Evolutionary conservation across 2,329 filamentous ascomycete species (phyloP).

Genomic region (Phyllosticta paracitricarpa): DNA sequence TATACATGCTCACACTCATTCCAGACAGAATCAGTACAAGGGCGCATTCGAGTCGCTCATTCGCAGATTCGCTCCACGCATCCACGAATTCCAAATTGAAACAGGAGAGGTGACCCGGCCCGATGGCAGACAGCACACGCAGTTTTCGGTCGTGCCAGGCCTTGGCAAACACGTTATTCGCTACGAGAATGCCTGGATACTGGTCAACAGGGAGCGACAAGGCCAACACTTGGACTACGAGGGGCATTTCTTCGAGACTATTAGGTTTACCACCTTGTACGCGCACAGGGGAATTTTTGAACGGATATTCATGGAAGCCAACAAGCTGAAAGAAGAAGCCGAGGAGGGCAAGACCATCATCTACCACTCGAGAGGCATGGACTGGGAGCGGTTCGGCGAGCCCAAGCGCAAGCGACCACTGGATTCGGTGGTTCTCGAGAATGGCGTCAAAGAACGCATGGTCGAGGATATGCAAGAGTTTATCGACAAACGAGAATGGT

Average conservation of each 20-base stretch:
- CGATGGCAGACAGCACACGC: constrained; percentile 61
- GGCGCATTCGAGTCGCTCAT: constrained; percentile 45
- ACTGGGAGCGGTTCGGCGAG: constrained; percentile 78
- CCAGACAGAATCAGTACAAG: constrained; percentile 21
- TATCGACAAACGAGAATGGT: constrained; percentile 70
- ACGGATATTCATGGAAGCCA: constrained; percentile 78
- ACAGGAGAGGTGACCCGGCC: constrained; percentile 52
- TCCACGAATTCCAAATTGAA: constrained; percentile 56
- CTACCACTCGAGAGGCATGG: constrained; percentile 66
- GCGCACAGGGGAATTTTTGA: constrained; percentile 82
- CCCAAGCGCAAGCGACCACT: constrained; percentile 79
- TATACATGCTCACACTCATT: neutral
- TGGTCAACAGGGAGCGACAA: constrained; percentile 78
- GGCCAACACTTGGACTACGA: constrained; percentile 61
- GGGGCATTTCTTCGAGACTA: constrained; percentile 86
- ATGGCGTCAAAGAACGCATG: constrained; percentile 72
- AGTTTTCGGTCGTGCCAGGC: constrained; percentile 82
- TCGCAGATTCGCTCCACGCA: constrained; percentile 46
- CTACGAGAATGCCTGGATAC: constrained; percentile 77
- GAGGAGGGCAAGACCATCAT: constrained; percentile 90
- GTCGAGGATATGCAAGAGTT: constrained; percentile 77
- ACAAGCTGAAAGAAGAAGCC: constrained; percentile 64
- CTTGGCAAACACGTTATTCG: constrained; percentile 83
- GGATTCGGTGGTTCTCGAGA: constrained; percentile 75
- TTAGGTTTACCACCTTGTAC: constrained; percentile 87